These are phyloP conservation scores for Exophiala spinifera DNA, from an alignment of 2,329 filamentous ascomycete genomes.

Conservation along the genomic window DNA sequence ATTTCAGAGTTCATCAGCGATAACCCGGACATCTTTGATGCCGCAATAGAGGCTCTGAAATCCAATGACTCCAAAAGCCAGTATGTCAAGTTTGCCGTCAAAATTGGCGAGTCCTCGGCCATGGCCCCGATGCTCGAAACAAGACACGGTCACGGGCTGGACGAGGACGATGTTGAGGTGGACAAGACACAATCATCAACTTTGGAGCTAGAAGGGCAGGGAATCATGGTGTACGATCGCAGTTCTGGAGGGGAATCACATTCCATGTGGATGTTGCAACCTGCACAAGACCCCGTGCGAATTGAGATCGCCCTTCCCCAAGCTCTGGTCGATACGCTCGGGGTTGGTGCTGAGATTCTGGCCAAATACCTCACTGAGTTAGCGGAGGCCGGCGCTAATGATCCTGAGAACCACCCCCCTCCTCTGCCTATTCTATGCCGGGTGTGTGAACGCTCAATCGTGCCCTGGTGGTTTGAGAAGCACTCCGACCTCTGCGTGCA, in stretches of 20 bases:
- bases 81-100: slow-evolving; percentile 76
- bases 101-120: slow-evolving; percentile 66
- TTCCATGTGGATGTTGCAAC: slow-evolving; percentile 99
- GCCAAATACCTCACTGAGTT: slow-evolving; percentile 89
- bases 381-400: slow-evolving; percentile 76
- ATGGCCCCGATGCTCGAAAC: slow-evolving; percentile 45
- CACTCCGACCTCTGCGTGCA: slow-evolving; percentile 94
- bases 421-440: slow-evolving; percentile 86
- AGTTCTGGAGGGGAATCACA: slow-evolving; percentile 72
- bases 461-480: slow-evolving; percentile 99
- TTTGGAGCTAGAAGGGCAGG: slow-evolving; percentile 88
- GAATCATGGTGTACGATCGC: slow-evolving; percentile 96
- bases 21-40: slow-evolving; percentile 74
- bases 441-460: slow-evolving; percentile 95
- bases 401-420: slow-evolving; percentile 71
- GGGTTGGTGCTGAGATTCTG: slow-evolving; percentile 89
- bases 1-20: slow-evolving; percentile 80
- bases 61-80: slow-evolving; percentile 91
- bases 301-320: slow-evolving; percentile 92
- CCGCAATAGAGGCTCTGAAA: slow-evolving; percentile 83
- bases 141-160: slow-evolving; percentile 33
- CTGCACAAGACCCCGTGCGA: slow-evolving; percentile 81
- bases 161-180: slow-evolving; percentile 33
- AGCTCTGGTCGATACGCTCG: slow-evolving; percentile 86
- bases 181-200: slow-evolving; percentile 31